Conservation (phyloP, 108 stramenopile species). For the Nannochloropsis salina region DNA sequence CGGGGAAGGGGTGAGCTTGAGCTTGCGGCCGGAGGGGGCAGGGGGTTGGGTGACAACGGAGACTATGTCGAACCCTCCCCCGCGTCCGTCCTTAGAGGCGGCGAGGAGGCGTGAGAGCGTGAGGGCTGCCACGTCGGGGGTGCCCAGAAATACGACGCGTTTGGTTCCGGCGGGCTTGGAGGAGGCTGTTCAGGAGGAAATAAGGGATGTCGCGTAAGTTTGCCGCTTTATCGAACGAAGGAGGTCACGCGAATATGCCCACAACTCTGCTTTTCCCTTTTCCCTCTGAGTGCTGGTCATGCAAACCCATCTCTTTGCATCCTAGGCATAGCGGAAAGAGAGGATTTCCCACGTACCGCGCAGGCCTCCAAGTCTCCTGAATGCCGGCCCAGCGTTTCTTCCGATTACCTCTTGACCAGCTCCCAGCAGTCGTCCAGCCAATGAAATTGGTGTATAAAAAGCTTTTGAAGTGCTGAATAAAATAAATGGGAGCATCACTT, state of each 20-base stretch:
- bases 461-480: not conserved
- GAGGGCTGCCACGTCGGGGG: slow-evolving; percentile 87
- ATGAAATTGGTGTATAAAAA: not conserved
- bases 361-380: not conserved
- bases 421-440: not conserved
- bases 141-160: slow-evolving; percentile 80
- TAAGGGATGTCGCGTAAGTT: not conserved
- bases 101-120: slow-evolving; percentile 68
- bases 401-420: not conserved
- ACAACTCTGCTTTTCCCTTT: not conserved
- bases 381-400: not conserved
- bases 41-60: slow-evolving; percentile 89
- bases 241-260: not conserved
- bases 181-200: not conserved
- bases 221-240: not conserved
- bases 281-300: not conserved
- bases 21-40: slow-evolving; percentile 70
- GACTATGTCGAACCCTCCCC: slow-evolving; percentile 68
- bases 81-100: slow-evolving; percentile 56
- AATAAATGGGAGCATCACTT: not conserved
- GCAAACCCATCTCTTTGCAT: no score
- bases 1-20: slow-evolving; percentile 66
- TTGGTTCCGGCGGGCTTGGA: not conserved
- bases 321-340: not conserved
- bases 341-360: not conserved